A percentile compares a stretch with the other conserved stretches of the same genome.
phyloP scores from a whole-genome alignment of 495 filamentous ascomycete species.

The Achaetomiella virescens region DNA sequence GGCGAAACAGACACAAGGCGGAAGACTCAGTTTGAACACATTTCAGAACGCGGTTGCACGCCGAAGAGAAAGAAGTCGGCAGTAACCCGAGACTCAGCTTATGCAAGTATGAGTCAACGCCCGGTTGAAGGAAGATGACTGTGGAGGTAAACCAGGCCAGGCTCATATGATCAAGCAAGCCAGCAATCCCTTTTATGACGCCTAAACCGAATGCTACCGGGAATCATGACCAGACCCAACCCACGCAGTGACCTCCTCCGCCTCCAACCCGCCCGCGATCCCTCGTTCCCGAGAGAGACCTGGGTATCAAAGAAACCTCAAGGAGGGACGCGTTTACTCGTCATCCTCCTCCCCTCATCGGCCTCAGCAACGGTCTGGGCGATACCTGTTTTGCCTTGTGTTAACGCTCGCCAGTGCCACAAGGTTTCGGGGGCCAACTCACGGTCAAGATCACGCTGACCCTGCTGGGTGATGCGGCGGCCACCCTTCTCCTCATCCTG shows the following conservation, averaged over 20 bases:
- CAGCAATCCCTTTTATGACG: slow-evolving; percentile 35
- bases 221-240: slow-evolving; percentile 28
- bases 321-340: slow-evolving; percentile 37
- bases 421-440: slow-evolving; percentile 9
- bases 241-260: slow-evolving; percentile 15
- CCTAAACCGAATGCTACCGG: slow-evolving; percentile 36
- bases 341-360: slow-evolving; percentile 60
- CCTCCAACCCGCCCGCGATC: neutral
- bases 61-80: neutral
- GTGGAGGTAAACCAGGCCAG: slow-evolving; percentile 11
- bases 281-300: neutral
- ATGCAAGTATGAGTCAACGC: neutral
- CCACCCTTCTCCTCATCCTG: slow-evolving; percentile 95
- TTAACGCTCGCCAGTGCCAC: neutral
- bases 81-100: neutral
- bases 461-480: slow-evolving; percentile 90
- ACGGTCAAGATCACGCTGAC: slow-evolving; percentile 98
- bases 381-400: slow-evolving; percentile 42
- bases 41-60: neutral
- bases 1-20: neutral
- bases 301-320: neutral
- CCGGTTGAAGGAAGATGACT: slow-evolving; percentile 2
- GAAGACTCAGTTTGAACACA: too few species aligned
- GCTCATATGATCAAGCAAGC: slow-evolving; percentile 28
- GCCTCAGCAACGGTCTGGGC: slow-evolving; percentile 68